phyloP scores from a whole-genome alignment of 2,329 filamentous ascomycete species.

The Cladorrhinum sp. region DNA sequence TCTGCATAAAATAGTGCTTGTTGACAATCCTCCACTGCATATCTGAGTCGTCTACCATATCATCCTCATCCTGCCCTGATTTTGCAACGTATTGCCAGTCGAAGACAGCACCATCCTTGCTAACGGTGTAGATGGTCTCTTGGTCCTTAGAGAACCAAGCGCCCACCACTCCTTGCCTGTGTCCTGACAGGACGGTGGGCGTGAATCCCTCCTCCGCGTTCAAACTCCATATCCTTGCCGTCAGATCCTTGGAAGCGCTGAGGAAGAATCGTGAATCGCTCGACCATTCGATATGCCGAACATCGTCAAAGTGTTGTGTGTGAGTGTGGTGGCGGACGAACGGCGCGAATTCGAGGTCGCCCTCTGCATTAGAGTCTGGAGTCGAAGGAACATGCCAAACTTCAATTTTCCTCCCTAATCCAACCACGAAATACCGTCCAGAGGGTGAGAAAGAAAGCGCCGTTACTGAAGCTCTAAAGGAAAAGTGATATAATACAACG shows the following conservation, averaged over 20 bases:
- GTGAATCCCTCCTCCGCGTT: conserved; percentile 82
- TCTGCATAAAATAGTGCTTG: conserved; percentile 91
- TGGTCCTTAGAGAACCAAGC: conserved; percentile 97
- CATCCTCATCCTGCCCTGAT: conserved; percentile 55
- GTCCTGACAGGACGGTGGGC: conserved; percentile 85
- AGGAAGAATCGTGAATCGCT: conserved; percentile 94
- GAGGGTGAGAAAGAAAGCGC: conserved; percentile 88
- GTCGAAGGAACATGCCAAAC: conserved; percentile 95
- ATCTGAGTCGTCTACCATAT: conserved; percentile 61
- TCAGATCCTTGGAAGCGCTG: conserved; percentile 87
- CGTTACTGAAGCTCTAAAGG: conserved; percentile 81
- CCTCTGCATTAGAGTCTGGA: conserved; percentile 72
- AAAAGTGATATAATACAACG: conserved; percentile 89
- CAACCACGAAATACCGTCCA: conserved; percentile 86
- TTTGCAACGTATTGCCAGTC: conserved; percentile 79
- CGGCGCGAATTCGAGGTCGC: conserved; percentile 89
- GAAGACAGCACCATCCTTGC: conserved; percentile 95
- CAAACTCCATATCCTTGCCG: conserved; percentile 91
- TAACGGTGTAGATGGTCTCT: conserved; percentile 93
- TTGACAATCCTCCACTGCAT: conserved; percentile 89
- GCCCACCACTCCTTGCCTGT: conserved; percentile 84
- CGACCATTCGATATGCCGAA: conserved; percentile 90
- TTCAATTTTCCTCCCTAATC: conserved; percentile 81
- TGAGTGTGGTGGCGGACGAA: conserved; percentile 87
- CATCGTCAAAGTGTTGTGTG: conserved; percentile 82